A percentile compares a stretch with the other conserved stretches of the same genome.
These are phyloP conservation scores for Silene latifolia DNA, from an alignment of 148 eudicot genomes.

Conservation along the genomic window DNA sequence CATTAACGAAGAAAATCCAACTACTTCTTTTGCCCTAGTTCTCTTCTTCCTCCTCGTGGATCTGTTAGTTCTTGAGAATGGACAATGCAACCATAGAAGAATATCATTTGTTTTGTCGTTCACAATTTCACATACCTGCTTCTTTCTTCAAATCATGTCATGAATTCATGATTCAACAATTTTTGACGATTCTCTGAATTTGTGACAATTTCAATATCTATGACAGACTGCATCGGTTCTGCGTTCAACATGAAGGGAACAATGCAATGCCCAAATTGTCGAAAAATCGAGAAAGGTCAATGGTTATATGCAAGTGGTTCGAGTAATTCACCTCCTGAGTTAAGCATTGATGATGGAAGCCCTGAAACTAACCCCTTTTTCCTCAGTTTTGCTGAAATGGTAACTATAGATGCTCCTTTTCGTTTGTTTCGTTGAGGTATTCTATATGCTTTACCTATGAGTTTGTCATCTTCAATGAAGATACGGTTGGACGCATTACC, in stretches of 20 bases:
- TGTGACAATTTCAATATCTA: slow-evolving; percentile 2
- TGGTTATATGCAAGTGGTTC: slow-evolving; percentile 61
- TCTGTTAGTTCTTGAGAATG: slow-evolving; percentile 1
- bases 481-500: slow-evolving; percentile 12
- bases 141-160: background rate
- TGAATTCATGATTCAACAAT: background rate
- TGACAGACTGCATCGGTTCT: slow-evolving; percentile 78
- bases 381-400: slow-evolving; percentile 43
- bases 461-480: background rate
- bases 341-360: slow-evolving; percentile 33
- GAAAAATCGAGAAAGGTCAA: slow-evolving; percentile 63
- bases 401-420: slow-evolving; percentile 20
- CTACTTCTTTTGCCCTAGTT: too few species aligned
- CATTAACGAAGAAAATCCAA: too few species aligned
- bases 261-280: slow-evolving; percentile 88
- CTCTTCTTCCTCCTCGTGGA: background rate
- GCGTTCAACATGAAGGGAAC: slow-evolving; percentile 64
- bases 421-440: background rate
- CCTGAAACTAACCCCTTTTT: slow-evolving; percentile 34
- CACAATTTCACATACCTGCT: background rate
- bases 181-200: background rate
- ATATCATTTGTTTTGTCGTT: background rate
- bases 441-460: background rate
- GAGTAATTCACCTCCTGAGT: slow-evolving; percentile 32
- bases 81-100: background rate